phyloP scores from a whole-genome alignment of 257 asterid species.

The Forsythia viridissima region DNA sequence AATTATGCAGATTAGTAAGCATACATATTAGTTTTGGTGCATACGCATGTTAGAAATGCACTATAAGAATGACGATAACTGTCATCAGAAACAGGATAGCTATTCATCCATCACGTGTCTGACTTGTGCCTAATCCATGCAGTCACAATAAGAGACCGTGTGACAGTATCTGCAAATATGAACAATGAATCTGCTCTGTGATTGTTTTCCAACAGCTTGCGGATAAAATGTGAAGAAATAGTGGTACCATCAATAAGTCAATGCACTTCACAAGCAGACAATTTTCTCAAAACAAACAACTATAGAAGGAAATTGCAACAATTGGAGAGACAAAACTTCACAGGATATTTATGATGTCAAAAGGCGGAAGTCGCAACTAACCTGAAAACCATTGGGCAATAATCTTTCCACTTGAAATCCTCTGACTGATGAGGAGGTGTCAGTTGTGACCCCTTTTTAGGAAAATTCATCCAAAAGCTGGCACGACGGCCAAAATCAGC shows the following conservation, averaged over 20 bases:
- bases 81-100: background rate
- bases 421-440: slow-evolving; percentile 94
- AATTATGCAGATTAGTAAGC: background rate
- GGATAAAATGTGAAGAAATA: background rate
- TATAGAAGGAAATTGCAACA: background rate
- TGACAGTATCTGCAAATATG: slow-evolving; percentile 3
- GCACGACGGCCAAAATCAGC: slow-evolving; percentile 89
- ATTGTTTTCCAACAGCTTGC: background rate
- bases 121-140: background rate
- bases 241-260: background rate
- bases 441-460: slow-evolving; percentile 83
- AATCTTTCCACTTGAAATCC: slow-evolving; percentile 98
- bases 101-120: background rate
- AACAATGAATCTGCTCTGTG: background rate
- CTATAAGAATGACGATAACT: background rate
- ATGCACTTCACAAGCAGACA: background rate
- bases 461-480: slow-evolving; percentile 96
- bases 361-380: slow-evolving; percentile 30
- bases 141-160: background rate
- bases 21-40: background rate
- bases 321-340: background rate
- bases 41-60: background rate
- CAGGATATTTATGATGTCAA: background rate
- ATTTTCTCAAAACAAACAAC: background rate
- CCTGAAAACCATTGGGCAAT: slow-evolving; percentile 99